Conservation (phyloP, 306 rosid genomes). For the Pyrus bretschneideri region DNA sequence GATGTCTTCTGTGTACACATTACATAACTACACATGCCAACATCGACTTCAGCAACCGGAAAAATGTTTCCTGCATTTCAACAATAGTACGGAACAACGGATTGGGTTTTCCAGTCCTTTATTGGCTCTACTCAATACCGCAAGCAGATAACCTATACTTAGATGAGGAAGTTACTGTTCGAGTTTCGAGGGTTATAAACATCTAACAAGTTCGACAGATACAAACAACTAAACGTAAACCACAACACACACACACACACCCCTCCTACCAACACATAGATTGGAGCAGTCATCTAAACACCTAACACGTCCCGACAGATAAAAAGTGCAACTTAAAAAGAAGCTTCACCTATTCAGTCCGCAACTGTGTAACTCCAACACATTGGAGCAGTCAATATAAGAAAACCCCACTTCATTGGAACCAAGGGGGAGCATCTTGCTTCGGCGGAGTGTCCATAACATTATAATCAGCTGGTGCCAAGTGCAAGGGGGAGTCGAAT, state of each 20-base stretch:
- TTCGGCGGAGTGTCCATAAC: constrained; percentile 20
- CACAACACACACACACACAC: rapidly evolving
- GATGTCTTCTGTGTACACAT: not conserved
- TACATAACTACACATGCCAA: not conserved
- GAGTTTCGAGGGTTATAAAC: not conserved
- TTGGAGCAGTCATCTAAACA: constrained; percentile 2
- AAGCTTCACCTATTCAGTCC: not conserved
- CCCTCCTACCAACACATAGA: not conserved
- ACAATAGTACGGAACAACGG: constrained; percentile 5
- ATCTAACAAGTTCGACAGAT: constrained; percentile 4
- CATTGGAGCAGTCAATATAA: not conserved
- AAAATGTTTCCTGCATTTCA: constrained; percentile 9
- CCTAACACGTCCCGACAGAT: not conserved
- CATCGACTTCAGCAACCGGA: not conserved
- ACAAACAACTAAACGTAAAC: not conserved
- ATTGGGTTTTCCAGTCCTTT: constrained; percentile 16
- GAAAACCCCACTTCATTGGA: constrained; percentile 23
- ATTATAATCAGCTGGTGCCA: constrained; percentile 24
- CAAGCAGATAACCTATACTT: not conserved
- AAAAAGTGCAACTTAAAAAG: not conserved
- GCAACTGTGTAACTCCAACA: not conserved
- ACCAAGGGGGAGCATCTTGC: constrained; percentile 42
- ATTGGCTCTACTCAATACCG: constrained; percentile 11
- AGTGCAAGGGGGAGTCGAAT: constrained; percentile 30
- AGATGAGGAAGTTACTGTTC: not conserved